These are phyloP conservation scores for Raphanus sativus DNA, from an alignment of 345 rosid genomes.

Conservation along the genomic window DNA sequence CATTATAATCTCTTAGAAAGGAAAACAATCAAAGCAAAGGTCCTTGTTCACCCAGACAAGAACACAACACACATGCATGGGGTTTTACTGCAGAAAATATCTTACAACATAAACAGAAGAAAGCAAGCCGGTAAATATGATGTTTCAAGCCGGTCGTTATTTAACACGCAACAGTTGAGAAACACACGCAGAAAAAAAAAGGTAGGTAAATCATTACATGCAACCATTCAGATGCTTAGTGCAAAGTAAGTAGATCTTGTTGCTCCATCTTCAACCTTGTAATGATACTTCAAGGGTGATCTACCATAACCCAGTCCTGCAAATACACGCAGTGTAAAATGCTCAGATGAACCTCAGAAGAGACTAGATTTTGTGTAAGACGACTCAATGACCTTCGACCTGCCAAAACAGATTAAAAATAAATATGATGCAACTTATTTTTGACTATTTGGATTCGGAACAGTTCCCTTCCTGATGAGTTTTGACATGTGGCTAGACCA, in stretches of 20 bases:
- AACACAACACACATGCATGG: too few relatives aligned
- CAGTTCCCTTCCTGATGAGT: background rate
- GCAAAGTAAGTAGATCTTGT: background rate
- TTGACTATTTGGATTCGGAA: background rate
- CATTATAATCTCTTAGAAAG: too few relatives aligned
- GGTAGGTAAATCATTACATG: background rate
- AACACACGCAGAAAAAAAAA: background rate
- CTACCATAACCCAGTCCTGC: slow-evolving; percentile 18
- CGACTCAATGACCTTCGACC: slow-evolving; percentile 10
- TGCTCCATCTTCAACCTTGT: background rate
- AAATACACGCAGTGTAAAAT: slow-evolving; percentile 25
- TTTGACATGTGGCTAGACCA: background rate
- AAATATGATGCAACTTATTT: slow-evolving; percentile 13
- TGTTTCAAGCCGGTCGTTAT: background rate
- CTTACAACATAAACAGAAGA: background rate
- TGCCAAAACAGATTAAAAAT: background rate
- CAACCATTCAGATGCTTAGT: background rate
- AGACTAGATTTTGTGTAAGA: slow-evolving; percentile 13
- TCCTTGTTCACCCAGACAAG: too few relatives aligned
- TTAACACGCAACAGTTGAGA: background rate
- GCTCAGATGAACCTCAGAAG: slow-evolving; percentile 21
- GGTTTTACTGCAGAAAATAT: too few relatives aligned
- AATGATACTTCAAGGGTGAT: background rate
- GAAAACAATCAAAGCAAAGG: too few relatives aligned
- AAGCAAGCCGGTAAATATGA: background rate